phyloP scores from a whole-genome alignment of 2,329 filamentous ascomycete genomes.

The Domatiomyces globalis region DNA sequence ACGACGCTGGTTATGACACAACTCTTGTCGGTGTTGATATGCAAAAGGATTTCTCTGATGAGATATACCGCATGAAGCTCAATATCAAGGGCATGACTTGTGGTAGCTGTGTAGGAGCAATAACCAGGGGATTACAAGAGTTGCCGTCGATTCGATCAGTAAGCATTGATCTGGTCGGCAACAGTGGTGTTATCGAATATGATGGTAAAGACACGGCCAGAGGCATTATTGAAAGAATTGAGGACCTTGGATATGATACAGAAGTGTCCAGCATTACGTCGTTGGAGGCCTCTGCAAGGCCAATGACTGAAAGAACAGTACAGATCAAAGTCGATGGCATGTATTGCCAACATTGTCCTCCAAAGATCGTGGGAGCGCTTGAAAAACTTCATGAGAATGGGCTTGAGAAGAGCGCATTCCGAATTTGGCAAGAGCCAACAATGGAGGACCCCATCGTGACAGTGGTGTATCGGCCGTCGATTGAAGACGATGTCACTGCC shows the following conservation, averaged over 20 bases:
- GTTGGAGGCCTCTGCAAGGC: constrained; percentile 31
- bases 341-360: constrained; percentile 59
- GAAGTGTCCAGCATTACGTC: constrained; percentile 25
- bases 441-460: constrained; percentile 52
- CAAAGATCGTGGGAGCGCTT: constrained; percentile 26
- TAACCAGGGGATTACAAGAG: constrained; percentile 34
- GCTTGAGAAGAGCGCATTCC: constrained; percentile 35
- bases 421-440: constrained; percentile 41
- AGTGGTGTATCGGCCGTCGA: constrained; percentile 54
- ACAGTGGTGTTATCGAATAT: constrained; percentile 37
- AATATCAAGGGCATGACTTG: constrained; percentile 46
- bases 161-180: constrained; percentile 38
- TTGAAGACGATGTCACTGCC: constrained; percentile 55
- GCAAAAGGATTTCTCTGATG: background rate
- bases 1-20: constrained; percentile 37
- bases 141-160: constrained; percentile 33
- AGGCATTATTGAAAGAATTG: constrained; percentile 36
- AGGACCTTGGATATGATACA: constrained; percentile 53
- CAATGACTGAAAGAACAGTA: constrained; percentile 36
- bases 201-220: constrained; percentile 32
- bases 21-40: constrained; percentile 25
- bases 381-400: constrained; percentile 16
- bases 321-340: constrained; percentile 56
- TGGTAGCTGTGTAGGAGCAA: constrained; percentile 38
- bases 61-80: constrained; percentile 29